Base-by-base conservation (phyloP, 2,329 filamentous ascomycete genomes). In the Arthrinium puccinioides region DNA sequence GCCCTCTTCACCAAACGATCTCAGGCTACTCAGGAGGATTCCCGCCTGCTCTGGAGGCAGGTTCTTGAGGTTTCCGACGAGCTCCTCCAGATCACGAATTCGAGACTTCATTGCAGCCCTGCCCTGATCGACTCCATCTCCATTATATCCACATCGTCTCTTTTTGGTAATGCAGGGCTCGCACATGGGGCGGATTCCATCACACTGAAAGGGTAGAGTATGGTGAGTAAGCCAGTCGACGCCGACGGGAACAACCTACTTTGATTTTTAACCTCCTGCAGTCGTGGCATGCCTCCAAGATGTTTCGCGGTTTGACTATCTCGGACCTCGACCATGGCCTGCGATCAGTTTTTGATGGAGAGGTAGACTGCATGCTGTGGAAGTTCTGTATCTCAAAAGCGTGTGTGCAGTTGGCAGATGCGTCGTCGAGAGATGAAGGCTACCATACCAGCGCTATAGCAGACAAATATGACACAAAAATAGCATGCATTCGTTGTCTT, bases 181-280 rank as follows among this genome's bases (percentile, higher is more conserved):
- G 34, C 57, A 60, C 40, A 48, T 45, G 0, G 57, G 57, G 2
- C 56, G 52, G 13, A 30, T 46, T 8, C 55, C 56, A 40, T 59
- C 55, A 30, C 57, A 60, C 57, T 59, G 37, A 16, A 21, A 5
- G 34, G 13, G 9, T 15, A 14, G 19, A 3, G 3, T 14, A 21
- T 37, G 14, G 29, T 26, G 8, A n/a, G 13, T 19, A 20, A 9
- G 18, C 11, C 15, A 13, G n/a, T n/a, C 9, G n/a, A 26, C 18
- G 16, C 4, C 15, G 13, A 16, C 6, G 26, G 13, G 18, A 15
- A 25, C 10, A 15, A 11, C 21, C 16, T 24, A 37, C 38, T 24
- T 40, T 40, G 24, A 33, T 37, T 30, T 36, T 37, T 11, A 36
- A 28, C 18, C 29, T 18, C 11, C 38, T 28, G 15, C 38, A 40